These are phyloP conservation scores for Dipodascopsis tothii DNA, from an alignment of 805 yeast genomes.

Conservation along the genomic window DNA sequence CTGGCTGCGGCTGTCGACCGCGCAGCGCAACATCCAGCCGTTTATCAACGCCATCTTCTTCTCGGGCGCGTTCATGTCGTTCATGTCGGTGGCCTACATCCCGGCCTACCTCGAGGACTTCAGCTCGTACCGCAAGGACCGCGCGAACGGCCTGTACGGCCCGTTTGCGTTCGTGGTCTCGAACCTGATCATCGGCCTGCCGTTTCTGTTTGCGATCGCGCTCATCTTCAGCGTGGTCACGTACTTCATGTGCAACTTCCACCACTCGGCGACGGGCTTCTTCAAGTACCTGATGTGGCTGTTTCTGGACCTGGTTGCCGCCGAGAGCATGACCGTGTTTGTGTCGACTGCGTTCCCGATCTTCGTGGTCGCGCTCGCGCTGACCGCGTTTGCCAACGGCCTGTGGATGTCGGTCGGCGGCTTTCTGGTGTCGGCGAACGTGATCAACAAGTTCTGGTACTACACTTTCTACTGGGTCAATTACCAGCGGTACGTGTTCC, in stretches of 20 bases:
- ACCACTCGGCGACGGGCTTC: constrained; percentile 31
- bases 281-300: constrained; percentile 35
- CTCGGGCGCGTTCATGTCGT: constrained; percentile 42
- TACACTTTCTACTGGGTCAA: constrained; percentile 38
- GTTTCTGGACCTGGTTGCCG: constrained; percentile 36
- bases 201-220: constrained; percentile 34
- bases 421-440: constrained; percentile 33
- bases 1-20: constrained; percentile 30
- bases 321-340: constrained; percentile 37
- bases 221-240: constrained; percentile 33
- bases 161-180: constrained; percentile 34
- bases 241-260: constrained; percentile 34
- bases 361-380: constrained; percentile 36
- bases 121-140: constrained; percentile 30
- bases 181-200: constrained; percentile 35
- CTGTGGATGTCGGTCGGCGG: constrained; percentile 42
- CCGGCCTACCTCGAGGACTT: constrained; percentile 37
- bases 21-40: constrained; percentile 29
- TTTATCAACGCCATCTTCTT: constrained; percentile 35
- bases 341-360: constrained; percentile 33
- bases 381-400: constrained; percentile 38
- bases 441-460: constrained; percentile 37
- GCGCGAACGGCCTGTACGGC: constrained; percentile 36
- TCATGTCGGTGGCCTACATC: constrained; percentile 39
- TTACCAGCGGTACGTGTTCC: constrained; percentile 39